Conservation (phyloP, 2,329 filamentous ascomycete species). For the Aspergillus sp. region DNA sequence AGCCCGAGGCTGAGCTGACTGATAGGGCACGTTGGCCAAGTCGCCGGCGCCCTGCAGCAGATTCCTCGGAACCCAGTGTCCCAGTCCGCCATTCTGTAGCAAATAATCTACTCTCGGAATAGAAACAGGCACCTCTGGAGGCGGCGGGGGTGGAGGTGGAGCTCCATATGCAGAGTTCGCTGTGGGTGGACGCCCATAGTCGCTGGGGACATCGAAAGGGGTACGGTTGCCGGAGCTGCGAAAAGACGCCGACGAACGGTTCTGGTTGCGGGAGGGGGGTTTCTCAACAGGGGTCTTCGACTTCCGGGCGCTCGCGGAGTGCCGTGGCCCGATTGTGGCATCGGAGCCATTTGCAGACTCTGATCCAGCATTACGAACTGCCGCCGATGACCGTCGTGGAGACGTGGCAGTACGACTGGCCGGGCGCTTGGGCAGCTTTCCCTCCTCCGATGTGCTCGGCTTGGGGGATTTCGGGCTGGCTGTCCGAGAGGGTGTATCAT, state of each 20-base stretch:
- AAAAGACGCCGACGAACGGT: constrained; percentile 22
- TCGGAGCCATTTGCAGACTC: constrained; percentile 35
- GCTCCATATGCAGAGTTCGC: constrained; percentile 23
- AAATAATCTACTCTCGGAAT: constrained; percentile 84
- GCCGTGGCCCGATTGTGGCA: constrained; percentile 35
- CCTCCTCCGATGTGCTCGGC: constrained; percentile 22
- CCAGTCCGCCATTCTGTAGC: constrained; percentile 75
- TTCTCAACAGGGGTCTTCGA: constrained; percentile 21
- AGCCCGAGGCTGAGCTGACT: constrained; percentile 53
- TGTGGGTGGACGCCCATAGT: constrained; percentile 22
- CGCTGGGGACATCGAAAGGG: constrained; percentile 28
- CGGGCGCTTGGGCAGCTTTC: constrained; percentile 23
- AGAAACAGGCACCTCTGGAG: constrained; percentile 56
- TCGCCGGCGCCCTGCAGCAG: constrained; percentile 48
- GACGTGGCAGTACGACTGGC: constrained; percentile 23
- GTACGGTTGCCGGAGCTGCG: constrained; percentile 16
- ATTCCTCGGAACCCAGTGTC: constrained; percentile 60
- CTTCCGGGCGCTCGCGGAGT: constrained; percentile 21
- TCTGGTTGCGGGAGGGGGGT: constrained; percentile 27
- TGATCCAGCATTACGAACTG: constrained; percentile 23
- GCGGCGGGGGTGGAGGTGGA: constrained; percentile 66
- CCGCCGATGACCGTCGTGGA: constrained; percentile 27
- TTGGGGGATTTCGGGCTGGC: constrained; percentile 28
- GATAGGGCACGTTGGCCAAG: constrained; percentile 48
- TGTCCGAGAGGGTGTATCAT: constrained; percentile 26